A percentile compares a stretch with the other conserved stretches of the same genome.
Conservation (phyloP, 1,284 basidiomycete species). For the Trametes polyzona region DNA sequence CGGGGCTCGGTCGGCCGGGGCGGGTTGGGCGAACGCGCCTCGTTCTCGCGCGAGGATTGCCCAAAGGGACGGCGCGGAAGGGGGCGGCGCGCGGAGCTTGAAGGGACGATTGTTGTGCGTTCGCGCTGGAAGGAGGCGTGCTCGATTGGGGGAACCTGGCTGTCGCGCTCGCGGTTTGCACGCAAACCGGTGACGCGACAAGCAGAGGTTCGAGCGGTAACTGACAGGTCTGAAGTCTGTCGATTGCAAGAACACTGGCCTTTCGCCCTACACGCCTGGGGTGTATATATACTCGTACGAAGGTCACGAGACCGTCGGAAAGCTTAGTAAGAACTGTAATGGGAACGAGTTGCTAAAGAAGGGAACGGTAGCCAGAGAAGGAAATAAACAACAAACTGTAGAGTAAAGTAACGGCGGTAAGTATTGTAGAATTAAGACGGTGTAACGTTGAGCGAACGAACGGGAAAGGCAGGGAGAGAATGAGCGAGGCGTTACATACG, state of each 20-base stretch:
- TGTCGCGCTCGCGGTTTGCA: not conserved
- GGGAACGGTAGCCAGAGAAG: no score
- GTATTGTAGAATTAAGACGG: not conserved
- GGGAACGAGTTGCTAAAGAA: no score
- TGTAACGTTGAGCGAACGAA: not conserved
- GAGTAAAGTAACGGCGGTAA: not conserved
- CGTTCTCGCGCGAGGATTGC: not conserved
- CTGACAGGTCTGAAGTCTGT: no score
- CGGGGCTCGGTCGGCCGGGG: not conserved
- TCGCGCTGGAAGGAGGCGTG: constrained; percentile 1
- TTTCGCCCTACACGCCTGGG: no score
- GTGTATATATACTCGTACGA: no score
- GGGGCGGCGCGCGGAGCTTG: constrained; percentile 3
- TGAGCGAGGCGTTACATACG: not conserved
- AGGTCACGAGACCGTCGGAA: no score
- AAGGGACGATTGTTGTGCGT: not conserved
- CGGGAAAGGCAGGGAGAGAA: not conserved
- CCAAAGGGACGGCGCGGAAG: no score
- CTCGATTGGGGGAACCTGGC: not conserved
- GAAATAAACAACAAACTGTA: no score
- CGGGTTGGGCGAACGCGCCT: no score
- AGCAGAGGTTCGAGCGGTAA: not conserved
- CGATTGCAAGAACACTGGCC: no score
- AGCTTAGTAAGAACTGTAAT: no score
- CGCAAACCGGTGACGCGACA: not conserved